Evolutionary conservation across 2,329 filamentous ascomycete genomes (phyloP).

Genomic region (Rhynchosporium graminicola): DNA sequence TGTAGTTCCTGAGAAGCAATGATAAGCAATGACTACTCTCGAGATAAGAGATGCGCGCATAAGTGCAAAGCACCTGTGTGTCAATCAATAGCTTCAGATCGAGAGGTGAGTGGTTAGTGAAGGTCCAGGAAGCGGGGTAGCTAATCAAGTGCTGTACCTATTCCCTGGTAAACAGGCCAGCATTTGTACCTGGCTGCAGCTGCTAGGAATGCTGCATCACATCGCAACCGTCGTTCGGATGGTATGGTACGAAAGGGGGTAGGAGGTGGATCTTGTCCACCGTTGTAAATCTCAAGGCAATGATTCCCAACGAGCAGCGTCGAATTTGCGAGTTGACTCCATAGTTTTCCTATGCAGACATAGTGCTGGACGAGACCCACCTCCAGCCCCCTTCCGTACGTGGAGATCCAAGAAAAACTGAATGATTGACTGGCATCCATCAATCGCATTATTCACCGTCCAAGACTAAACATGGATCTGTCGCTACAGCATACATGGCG

Average conservation of each 20-base stretch:
- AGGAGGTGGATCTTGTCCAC: no score
- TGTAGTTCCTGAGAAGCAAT: conserved; percentile 6
- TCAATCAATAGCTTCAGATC: background rate
- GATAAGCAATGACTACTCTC: conserved; percentile 8
- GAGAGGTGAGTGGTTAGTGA: background rate
- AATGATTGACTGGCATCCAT: background rate
- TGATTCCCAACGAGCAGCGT: no score
- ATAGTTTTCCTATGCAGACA: no score
- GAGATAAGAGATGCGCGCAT: conserved; percentile 11
- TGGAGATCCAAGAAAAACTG: background rate
- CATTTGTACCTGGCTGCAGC: background rate
- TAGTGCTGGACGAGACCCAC: no score
- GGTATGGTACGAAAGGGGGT: no score
- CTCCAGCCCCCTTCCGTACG: no score
- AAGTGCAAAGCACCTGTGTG: background rate
- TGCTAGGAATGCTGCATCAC: background rate
- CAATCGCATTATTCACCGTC: conserved; percentile 4
- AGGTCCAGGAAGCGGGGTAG: background rate
- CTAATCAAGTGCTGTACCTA: background rate
- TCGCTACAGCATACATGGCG: conserved; percentile 10
- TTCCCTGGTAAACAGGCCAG: background rate
- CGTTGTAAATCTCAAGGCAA: no score
- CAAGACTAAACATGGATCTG: background rate
- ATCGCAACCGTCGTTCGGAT: background rate
- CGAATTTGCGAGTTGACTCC: no score